Evolutionary conservation across 352 stramenopile genomes (phyloP).

Genomic region (Globisporangium apiculatum): DNA sequence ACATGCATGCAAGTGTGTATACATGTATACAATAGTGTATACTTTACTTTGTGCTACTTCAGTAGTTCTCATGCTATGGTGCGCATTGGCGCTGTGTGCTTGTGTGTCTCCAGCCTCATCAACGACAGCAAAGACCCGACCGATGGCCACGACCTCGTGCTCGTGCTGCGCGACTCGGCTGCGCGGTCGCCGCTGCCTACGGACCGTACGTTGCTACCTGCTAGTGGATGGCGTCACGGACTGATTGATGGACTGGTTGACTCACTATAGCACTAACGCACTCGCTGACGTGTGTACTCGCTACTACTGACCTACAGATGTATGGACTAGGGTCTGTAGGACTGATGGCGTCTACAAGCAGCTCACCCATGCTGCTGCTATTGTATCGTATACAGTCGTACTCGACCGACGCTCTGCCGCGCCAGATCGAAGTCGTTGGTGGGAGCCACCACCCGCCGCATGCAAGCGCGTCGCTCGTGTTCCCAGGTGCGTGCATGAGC

Average conservation of each 20-base stretch:
- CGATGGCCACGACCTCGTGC: slow-evolving; percentile 40
- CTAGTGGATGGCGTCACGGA: not conserved
- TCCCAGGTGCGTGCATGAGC: slow-evolving; percentile 31
- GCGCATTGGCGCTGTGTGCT: too few species aligned
- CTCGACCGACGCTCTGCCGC: not conserved
- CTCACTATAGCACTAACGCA: not conserved
- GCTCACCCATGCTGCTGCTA: not conserved
- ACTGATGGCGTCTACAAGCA: not conserved
- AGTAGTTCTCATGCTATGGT: too few species aligned
- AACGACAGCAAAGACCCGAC: slow-evolving; percentile 52
- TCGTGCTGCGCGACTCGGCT: slow-evolving; percentile 53
- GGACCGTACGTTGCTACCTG: slow-evolving; percentile 18
- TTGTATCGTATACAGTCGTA: not conserved
- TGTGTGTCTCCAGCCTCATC: slow-evolving; percentile 24
- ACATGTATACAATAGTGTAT: too few species aligned
- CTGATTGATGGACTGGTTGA: not conserved
- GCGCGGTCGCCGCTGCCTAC: slow-evolving; percentile 32
- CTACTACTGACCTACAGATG: not conserved
- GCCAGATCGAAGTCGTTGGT: slow-evolving; percentile 55
- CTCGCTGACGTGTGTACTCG: not conserved
- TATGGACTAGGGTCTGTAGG: not conserved
- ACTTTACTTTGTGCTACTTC: not conserved
- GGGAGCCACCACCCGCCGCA: slow-evolving; percentile 38
- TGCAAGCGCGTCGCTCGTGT: slow-evolving; percentile 41
- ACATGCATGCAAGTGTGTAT: too few species aligned